Conservation (phyloP, 768 basidiomycete genomes). For the Cubamyces lactineus region DNA sequence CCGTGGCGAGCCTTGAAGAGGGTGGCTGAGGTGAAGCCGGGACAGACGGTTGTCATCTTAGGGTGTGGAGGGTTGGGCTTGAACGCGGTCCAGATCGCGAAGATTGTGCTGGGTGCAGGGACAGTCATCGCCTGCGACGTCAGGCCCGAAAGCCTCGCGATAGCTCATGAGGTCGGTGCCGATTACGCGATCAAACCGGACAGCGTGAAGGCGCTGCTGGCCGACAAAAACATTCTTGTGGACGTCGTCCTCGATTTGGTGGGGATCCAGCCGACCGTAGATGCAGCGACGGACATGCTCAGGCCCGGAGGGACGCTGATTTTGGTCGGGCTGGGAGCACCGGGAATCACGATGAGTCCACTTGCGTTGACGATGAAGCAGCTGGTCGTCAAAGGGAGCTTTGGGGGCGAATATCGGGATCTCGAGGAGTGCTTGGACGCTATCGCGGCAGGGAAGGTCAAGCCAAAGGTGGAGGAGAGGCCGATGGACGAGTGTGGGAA, state of each 20-base stretch:
- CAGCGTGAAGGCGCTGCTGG: conserved; percentile 12
- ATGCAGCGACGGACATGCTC: conserved; percentile 8
- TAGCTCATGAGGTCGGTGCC: conserved; percentile 22
- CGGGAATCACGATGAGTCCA: conserved; percentile 5
- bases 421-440: conserved; percentile 27
- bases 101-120: conserved; percentile 23
- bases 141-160: conserved; percentile 18
- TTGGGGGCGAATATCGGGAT: conserved; percentile 23
- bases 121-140: conserved; percentile 26
- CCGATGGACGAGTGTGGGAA: conserved; percentile 23
- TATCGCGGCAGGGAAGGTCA: conserved; percentile 25
- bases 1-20: conserved; percentile 29
- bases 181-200: conserved; percentile 25
- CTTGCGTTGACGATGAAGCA: conserved; percentile 21
- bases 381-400: conserved; percentile 20
- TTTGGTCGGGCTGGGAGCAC: conserved; percentile 19
- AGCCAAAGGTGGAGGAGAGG: conserved; percentile 24
- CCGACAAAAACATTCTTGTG: conserved; percentile 18
- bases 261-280: conserved; percentile 23
- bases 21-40: conserved; percentile 15
- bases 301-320: conserved; percentile 24
- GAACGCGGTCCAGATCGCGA: conserved; percentile 32
- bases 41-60: conserved; percentile 42
- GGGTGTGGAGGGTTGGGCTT: conserved; percentile 36
- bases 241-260: conserved; percentile 30